Base-by-base conservation (phyloP, 371 early-diverging fungal species). In the Mortierella sp. region DNA sequence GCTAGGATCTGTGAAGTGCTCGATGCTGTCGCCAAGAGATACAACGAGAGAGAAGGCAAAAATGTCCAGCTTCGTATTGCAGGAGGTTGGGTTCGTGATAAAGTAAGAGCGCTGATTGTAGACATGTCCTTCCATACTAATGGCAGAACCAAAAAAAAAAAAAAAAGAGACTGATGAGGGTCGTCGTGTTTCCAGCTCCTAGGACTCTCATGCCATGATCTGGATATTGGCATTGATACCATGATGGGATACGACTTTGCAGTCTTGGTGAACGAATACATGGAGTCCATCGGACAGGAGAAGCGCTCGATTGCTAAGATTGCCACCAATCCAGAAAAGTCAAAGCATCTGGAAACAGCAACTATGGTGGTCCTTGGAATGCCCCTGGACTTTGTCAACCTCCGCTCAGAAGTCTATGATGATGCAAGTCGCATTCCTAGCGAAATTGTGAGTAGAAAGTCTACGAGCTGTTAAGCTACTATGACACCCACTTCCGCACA, bases 71-170 rank as follows among this genome's bases (percentile, higher is more conserved):
- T 95, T 51, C 84, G 99, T 15, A 92, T 98, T 51, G 98, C 97
- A 26, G 99, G 99, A 60, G 99, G 99, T 6, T 99, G 99, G 99
- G 99, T 99, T 46, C 89, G 99, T 42, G 99, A 99, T 81, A 99
- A 99, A 88, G 93, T 92, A 82, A 48, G 47, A 9, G 37, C 4
- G 37, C 37, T 34, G 32, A 12, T 9, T 6, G 21, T 19, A 19
- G 27, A 48, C 5, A 44, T n/a, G 37, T 43, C 34, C 14, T 53
- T n/a, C n/a, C n/a, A n/a, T n/a, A n/a, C n/a, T n/a, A n/a, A n/a
- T n/a, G n/a, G n/a, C n/a, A n/a, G n/a, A n/a, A n/a, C n/a, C n/a
- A n/a, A n/a, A n/a, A n/a, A n/a, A n/a, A n/a, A n/a, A n/a, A n/a
- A n/a, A n/a, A n/a, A n/a, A n/a, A n/a, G n/a, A n/a, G n/a, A n/a